A percentile compares a stretch with the other conserved stretches of the same genome.
These are phyloP conservation scores for Curvularia sp. DNA, from an alignment of 2,329 filamentous ascomycete genomes.

Conservation along the genomic window DNA sequence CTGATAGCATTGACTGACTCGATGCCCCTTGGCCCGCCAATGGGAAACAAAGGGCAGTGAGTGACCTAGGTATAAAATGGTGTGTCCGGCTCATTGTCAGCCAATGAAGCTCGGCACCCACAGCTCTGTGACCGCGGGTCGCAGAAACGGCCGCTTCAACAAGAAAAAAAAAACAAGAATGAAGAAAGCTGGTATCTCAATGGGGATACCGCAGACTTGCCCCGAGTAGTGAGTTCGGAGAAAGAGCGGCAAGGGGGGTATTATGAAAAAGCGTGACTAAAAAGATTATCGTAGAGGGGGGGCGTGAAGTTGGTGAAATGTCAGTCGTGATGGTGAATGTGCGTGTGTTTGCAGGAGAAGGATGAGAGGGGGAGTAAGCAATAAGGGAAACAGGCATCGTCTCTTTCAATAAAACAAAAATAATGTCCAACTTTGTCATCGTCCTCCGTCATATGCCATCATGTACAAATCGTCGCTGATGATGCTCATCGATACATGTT, in stretches of 20 bases:
- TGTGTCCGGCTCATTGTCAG: slow-evolving; percentile 11
- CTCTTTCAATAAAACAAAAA: slow-evolving; percentile 25
- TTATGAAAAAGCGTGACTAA: slow-evolving; percentile 17
- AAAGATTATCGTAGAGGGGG: slow-evolving; percentile 2
- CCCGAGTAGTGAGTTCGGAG: slow-evolving; percentile 1
- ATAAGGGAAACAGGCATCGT: slow-evolving; percentile 17
- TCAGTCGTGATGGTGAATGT: slow-evolving; percentile 6
- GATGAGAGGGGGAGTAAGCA: too few relatives aligned
- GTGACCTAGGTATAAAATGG: slow-evolving; percentile 13
- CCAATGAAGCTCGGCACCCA: slow-evolving; percentile 17
- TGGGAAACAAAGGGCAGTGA: slow-evolving; percentile 8
- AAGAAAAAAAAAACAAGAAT: slow-evolving; percentile 4
- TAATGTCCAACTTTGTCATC: slow-evolving; percentile 9
- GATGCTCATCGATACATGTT: slow-evolving; percentile 30
- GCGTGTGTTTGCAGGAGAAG: background rate
- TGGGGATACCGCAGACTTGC: background rate
- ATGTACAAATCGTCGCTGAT: slow-evolving; percentile 23
- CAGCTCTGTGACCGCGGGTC: slow-evolving; percentile 16
- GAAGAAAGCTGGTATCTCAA: slow-evolving; percentile 22
- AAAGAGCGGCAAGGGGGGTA: slow-evolving; percentile 18
- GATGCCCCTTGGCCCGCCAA: slow-evolving; percentile 16
- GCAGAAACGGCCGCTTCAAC: slow-evolving; percentile 18
- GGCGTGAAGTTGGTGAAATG: slow-evolving; percentile 6
- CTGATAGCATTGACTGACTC: slow-evolving; percentile 20
- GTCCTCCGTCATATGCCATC: slow-evolving; percentile 20